A percentile compares a stretch with the other conserved stretches of the same genome.
These are phyloP conservation scores for Alnus glutinosa DNA, from an alignment of 306 rosid species.

Conservation along the genomic window DNA sequence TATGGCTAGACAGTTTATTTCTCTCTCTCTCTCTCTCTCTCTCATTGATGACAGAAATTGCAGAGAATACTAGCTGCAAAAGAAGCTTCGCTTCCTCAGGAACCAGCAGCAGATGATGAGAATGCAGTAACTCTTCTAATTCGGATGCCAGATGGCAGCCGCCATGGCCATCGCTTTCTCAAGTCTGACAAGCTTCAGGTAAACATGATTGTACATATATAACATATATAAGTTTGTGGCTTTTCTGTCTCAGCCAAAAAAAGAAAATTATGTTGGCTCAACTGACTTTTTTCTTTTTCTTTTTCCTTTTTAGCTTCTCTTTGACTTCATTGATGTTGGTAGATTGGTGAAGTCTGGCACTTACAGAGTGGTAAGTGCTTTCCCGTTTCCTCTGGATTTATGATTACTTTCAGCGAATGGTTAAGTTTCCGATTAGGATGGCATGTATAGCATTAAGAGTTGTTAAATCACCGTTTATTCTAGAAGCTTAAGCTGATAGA, in stretches of 20 bases:
- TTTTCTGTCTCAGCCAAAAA: background rate
- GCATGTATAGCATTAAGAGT: background rate
- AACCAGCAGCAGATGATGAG: conserved; percentile 62
- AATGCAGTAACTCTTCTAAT: conserved; percentile 64
- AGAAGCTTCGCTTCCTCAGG: conserved; percentile 50
- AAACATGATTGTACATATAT: conserved; percentile 10
- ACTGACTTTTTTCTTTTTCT: conserved; percentile 26
- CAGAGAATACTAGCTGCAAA: conserved; percentile 40
- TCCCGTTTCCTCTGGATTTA: conserved; percentile 26
- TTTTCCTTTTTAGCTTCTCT: conserved; percentile 51
- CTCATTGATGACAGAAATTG: conserved; percentile 40
- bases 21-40: background rate
- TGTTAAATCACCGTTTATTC: too few species aligned
- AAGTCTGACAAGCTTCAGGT: conserved; percentile 85
- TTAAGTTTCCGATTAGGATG: conserved; percentile 6
- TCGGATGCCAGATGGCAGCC: conserved; percentile 80
- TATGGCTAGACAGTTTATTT: background rate
- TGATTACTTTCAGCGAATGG: background rate
- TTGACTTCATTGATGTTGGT: conserved; percentile 58
- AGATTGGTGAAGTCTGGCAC: conserved; percentile 59
- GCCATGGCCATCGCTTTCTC: conserved; percentile 62
- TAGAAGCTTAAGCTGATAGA: too few species aligned
- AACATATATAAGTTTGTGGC: background rate
- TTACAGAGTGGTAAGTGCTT: conserved; percentile 68
- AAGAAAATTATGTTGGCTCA: conserved; percentile 1